Conservation (phyloP, 768 basidiomycete species). For the Gelatoporia subvermispora region DNA sequence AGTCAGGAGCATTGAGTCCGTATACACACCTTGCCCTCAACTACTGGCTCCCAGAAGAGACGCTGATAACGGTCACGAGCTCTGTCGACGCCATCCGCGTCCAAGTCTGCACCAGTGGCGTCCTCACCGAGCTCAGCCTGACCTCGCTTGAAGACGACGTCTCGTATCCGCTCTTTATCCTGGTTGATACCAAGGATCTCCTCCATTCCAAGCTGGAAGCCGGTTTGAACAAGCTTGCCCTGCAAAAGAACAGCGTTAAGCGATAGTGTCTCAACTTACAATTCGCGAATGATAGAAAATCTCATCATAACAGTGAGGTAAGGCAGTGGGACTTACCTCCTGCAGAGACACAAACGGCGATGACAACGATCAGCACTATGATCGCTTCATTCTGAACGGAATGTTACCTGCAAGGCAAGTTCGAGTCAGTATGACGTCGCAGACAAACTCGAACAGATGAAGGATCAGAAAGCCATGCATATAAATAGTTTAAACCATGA, state of each 20-base stretch:
- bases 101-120: conserved; percentile 59
- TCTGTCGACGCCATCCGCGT: conserved; percentile 51
- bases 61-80: conserved; percentile 64
- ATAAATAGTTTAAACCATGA: conserved; percentile 59
- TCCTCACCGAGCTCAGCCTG: conserved; percentile 36
- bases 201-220: conserved; percentile 82
- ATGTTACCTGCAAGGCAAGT: conserved; percentile 17
- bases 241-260: conserved; percentile 25
- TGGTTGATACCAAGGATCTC: conserved; percentile 55
- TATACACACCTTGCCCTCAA: conserved; percentile 57
- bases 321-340: conserved; percentile 34
- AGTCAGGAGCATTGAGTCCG: background rate
- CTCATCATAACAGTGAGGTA: conserved; percentile 40
- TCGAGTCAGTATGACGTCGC: conserved; percentile 16
- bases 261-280: too few species aligned
- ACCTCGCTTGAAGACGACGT: background rate
- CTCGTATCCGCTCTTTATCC: background rate
- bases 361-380: conserved; percentile 6
- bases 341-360: conserved; percentile 15
- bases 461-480: conserved; percentile 37
- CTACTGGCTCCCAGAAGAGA: conserved; percentile 75
- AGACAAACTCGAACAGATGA: conserved; percentile 5
- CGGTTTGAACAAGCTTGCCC: conserved; percentile 69
- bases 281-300: conserved; percentile 65
- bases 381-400: conserved; percentile 9